Evolutionary conservation across 176 grass and related monocot genomes (phyloP).

Genomic region (Thalia dealbata): DNA sequence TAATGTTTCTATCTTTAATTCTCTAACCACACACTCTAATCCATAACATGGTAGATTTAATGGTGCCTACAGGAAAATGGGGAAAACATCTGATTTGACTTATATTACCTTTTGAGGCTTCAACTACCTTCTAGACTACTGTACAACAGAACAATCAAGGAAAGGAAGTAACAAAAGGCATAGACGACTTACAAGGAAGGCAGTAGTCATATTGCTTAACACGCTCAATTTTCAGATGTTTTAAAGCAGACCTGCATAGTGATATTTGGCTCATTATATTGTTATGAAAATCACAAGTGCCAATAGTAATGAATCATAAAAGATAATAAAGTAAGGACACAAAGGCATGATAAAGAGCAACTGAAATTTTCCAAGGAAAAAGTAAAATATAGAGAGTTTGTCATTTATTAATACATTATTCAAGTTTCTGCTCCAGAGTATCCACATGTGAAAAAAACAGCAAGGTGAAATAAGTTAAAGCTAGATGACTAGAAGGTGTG

Average conservation of each 20-base stretch:
- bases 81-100: too few relatives aligned
- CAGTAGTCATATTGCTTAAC: slow-evolving; percentile 86
- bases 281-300: neutral
- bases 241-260: slow-evolving; percentile 56
- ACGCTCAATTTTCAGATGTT: slow-evolving; percentile 69
- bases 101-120: neutral
- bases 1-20: too few relatives aligned
- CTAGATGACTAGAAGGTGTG: too few relatives aligned
- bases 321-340: neutral
- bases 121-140: slow-evolving; percentile 11
- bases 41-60: too few relatives aligned
- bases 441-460: too few relatives aligned
- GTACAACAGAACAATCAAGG: slow-evolving; percentile 13
- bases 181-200: slow-evolving; percentile 72
- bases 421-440: too few relatives aligned
- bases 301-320: neutral
- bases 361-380: too few relatives aligned
- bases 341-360: neutral
- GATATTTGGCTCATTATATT: neutral
- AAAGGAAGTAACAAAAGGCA: slow-evolving; percentile 2
- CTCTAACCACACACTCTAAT: too few relatives aligned
- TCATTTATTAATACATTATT: too few relatives aligned
- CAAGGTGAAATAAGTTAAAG: too few relatives aligned
- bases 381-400: too few relatives aligned
- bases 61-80: too few relatives aligned